Conservation (phyloP, 75 land plant species). For the Sequoiadendron giganteum region DNA sequence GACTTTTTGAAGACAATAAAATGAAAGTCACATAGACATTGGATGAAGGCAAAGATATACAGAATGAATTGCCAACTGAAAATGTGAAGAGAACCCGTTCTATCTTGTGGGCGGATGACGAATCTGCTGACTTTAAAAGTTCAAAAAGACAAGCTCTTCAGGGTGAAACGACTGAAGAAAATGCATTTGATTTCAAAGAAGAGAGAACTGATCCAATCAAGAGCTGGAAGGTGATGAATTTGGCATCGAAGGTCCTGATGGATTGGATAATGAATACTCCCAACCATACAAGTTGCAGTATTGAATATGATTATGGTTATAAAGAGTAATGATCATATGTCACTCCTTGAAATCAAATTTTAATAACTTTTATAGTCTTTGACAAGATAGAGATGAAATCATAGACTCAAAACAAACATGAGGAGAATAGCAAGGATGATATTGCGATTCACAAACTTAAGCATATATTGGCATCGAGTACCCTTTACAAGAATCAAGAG, state of each 20-base stretch:
- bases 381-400: too few species aligned
- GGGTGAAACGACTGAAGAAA: background rate
- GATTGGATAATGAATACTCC: background rate
- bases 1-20: background rate
- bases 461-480: too few species aligned
- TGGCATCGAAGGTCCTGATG: background rate
- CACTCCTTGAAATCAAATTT: background rate
- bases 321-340: constrained; percentile 2
- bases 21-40: too few species aligned
- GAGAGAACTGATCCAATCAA: constrained; percentile 4
- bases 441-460: too few species aligned
- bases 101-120: constrained; percentile 1
- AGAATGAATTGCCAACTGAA: too few species aligned
- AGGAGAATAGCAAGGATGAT: too few species aligned
- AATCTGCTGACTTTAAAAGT: background rate
- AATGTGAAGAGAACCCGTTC: too few species aligned
- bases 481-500: too few species aligned
- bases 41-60: too few species aligned
- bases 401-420: too few species aligned
- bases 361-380: background rate
- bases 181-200: too few species aligned
- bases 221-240: background rate
- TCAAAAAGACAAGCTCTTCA: background rate
- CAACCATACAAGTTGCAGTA: background rate
- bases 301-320: background rate